These are phyloP conservation scores for Limnomonas spitsbergensis DNA, from an alignment of 139 green algal genomes.

Conservation along the genomic window DNA sequence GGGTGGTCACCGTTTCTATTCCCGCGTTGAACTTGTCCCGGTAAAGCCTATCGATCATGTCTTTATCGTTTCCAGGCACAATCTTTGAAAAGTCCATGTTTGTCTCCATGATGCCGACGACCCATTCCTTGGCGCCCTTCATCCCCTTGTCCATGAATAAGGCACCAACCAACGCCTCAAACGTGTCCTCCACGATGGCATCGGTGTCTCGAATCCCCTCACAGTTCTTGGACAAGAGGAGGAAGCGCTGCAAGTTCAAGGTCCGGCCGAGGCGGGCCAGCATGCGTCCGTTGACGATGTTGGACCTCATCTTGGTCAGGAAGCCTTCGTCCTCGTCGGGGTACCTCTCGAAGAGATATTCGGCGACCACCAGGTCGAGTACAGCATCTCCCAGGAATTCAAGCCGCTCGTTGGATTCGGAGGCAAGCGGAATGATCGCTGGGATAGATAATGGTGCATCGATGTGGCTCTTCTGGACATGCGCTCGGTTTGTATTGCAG, in stretches of 20 bases:
- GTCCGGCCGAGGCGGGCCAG: not conserved
- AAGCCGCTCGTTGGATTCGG: slow-evolving; percentile 20
- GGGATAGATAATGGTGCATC: too few species aligned
- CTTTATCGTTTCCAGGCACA: not conserved
- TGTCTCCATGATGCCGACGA: not conserved
- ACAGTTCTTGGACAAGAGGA: slow-evolving; percentile 2
- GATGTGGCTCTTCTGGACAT: too few species aligned
- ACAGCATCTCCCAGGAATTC: slow-evolving; percentile 27
- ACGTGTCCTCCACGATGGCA: slow-evolving; percentile 14
- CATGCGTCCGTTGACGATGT: slow-evolving; percentile 20
- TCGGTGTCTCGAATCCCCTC: slow-evolving; percentile 5
- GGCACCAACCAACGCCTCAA: slow-evolving; percentile 19
- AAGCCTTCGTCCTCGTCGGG: slow-evolving; percentile 22
- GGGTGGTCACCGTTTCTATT: too few species aligned
- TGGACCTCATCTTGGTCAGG: slow-evolving; percentile 21
- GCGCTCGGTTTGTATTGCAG: too few species aligned
- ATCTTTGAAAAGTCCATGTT: not conserved
- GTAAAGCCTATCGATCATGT: slow-evolving; percentile 21
- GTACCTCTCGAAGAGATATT: slow-evolving; percentile 19
- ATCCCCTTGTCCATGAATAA: slow-evolving; percentile 4
- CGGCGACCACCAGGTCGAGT: not conserved
- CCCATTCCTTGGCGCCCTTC: not conserved
- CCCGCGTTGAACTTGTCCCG: too few species aligned
- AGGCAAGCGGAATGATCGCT: not conserved
- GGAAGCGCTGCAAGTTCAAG: not conserved